phyloP scores from a whole-genome alignment of 768 basidiomycete species.

The Hirschioporus abietinus region DNA sequence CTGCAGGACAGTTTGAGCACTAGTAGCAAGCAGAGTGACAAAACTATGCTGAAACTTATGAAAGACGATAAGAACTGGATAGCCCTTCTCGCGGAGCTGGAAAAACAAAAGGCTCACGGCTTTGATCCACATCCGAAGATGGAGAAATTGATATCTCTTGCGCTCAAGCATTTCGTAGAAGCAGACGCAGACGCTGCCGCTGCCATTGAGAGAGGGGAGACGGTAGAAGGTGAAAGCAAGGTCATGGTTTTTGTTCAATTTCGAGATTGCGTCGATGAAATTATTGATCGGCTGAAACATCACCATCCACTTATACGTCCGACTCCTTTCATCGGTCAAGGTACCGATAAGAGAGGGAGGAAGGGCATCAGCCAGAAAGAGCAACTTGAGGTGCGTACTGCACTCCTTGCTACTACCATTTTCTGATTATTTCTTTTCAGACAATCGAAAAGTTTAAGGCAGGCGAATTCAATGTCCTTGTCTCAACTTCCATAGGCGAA shows the following conservation, averaged over 20 bases:
- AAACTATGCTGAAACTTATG: neutral
- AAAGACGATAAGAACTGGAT: constrained; percentile 37
- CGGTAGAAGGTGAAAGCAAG: constrained; percentile 39
- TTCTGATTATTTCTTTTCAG: constrained; percentile 32
- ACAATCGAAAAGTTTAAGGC: constrained; percentile 82
- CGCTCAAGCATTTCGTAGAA: constrained; percentile 73
- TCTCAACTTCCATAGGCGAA: constrained; percentile 95
- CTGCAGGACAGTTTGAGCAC: neutral
- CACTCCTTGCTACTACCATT: constrained; percentile 10
- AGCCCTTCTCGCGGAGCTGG: constrained; percentile 61
- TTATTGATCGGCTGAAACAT: constrained; percentile 72
- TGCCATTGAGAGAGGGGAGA: constrained; percentile 15
- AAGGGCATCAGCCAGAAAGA: constrained; percentile 90
- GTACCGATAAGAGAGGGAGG: constrained; percentile 74
- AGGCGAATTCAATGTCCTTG: constrained; percentile 86
- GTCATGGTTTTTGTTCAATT: constrained; percentile 96
- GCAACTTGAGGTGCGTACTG: constrained; percentile 67
- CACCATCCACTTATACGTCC: constrained; percentile 78
- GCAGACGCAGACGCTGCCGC: constrained; percentile 17
- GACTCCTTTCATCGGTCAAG: constrained; percentile 87
- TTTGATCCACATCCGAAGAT: constrained; percentile 86
- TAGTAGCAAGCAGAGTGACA: neutral
- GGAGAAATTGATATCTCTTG: constrained; percentile 69
- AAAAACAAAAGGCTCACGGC: constrained; percentile 46
- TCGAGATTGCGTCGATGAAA: constrained; percentile 86